Evolutionary conservation across 495 filamentous ascomycete genomes (phyloP), one percentile per base, ranked within the genome.

Genomic region (Hypoxylon fuscum): DNA sequence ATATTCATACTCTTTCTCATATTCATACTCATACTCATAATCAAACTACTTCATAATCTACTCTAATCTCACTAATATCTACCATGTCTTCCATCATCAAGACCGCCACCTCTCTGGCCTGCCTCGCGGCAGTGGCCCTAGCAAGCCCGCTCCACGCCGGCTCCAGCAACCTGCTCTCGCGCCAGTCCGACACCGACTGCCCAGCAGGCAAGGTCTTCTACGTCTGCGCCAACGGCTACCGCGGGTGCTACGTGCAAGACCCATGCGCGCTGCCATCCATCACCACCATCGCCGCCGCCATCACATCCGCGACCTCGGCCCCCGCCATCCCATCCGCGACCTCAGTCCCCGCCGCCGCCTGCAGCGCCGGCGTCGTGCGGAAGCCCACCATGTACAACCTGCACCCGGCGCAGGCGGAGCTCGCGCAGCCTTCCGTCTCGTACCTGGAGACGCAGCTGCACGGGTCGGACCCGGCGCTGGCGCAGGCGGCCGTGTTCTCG

Each of bases 371-470:
- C 51, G 82, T 77, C 60, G 85, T 78, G 11, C 82, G 81, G 22
- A 73, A 77, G 49, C 83, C 82, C 52, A 85, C 81, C 3, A 81
- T 77, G 51, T 71, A 69, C 45, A 71, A 66, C 43, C 66, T 62
- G 3, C 89, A 84, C 51, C 88, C 83, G 2, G 78, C 79, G 29
- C 70, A 77, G 21, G 81, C 80, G 15, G 78, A 73, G 3, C 77
- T 72, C 3, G 79, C 68, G n/a, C 77, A 69, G n/a, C 49, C 59
- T 32, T 56, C 58, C 51, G 68, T 72, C 14, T 46, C 70, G 22
- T 38, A 71, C 21, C 66, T 75, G 8, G 31, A 70, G 21, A 64
- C 76, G 18, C 70, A 69, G 35, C 54, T 41, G 3, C 21, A 44
- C n/a, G 71, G 50, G 11, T 63, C 65, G 55, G 41, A 57, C 22